Conservation (phyloP, 2,329 filamentous ascomycete species). For the Sphaerulina populicola region DNA sequence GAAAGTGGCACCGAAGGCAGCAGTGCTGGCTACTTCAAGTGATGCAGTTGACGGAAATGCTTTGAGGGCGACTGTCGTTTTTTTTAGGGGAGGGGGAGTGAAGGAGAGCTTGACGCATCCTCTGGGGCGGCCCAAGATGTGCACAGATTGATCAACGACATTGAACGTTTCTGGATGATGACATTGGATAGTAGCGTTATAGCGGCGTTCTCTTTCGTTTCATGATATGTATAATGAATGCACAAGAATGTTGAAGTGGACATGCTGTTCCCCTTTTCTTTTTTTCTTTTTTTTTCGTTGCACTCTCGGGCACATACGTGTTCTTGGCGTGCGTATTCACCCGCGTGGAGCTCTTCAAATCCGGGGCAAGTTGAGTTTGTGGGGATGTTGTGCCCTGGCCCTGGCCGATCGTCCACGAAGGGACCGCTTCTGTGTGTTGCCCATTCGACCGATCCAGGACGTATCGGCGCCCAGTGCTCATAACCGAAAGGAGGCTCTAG, state of each 20-base stretch:
- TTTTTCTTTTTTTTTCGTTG: no score
- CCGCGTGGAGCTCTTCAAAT: no score
- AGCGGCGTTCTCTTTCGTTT: not conserved
- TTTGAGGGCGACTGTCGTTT: not conserved
- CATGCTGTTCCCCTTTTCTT: no score
- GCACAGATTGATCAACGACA: not conserved
- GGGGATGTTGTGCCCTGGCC: not conserved
- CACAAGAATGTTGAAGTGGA: not conserved
- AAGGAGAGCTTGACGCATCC: not conserved
- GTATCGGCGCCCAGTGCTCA: not conserved
- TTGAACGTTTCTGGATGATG: not conserved
- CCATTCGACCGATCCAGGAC: not conserved
- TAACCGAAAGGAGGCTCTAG: not conserved
- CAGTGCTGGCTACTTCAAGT: conserved; percentile 4
- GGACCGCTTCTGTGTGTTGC: not conserved
- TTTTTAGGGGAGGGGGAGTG: not conserved
- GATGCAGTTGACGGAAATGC: not conserved
- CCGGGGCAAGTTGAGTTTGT: not conserved
- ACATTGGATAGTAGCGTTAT: not conserved
- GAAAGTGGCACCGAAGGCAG: conserved; percentile 1
- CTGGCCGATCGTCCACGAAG: not conserved
- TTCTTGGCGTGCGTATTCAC: no score
- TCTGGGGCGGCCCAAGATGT: not conserved
- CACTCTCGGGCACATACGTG: no score
- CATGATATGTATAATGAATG: not conserved